phyloP scores from a whole-genome alignment of 2,329 filamentous ascomycete species.

The Chaetothyriales sp. region DNA sequence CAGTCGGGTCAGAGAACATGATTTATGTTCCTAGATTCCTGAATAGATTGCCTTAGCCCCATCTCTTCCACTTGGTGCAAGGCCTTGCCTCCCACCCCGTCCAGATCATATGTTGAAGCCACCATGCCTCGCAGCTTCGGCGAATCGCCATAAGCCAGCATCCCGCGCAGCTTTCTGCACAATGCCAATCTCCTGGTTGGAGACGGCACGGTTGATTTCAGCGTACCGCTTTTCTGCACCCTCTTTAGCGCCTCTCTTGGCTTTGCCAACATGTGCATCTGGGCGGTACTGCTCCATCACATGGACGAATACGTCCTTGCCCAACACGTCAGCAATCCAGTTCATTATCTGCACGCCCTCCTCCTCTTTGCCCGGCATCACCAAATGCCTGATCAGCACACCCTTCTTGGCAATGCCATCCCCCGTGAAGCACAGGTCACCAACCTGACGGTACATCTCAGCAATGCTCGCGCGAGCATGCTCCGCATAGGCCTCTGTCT shows the following conservation, averaged over 20 bases:
- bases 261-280: constrained; percentile 67
- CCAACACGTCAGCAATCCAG: constrained; percentile 61
- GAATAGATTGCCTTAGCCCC: background rate
- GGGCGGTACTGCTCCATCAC: constrained; percentile 85
- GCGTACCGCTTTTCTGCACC: constrained; percentile 48
- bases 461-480: constrained; percentile 64
- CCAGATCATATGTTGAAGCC: constrained; percentile 36
- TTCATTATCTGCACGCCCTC: constrained; percentile 62
- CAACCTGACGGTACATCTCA: constrained; percentile 69
- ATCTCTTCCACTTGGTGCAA: background rate
- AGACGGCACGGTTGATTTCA: constrained; percentile 65
- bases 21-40: background rate
- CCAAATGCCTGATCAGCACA: constrained; percentile 62
- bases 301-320: constrained; percentile 63
- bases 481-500: constrained; percentile 61
- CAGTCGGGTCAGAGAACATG: background rate
- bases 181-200: constrained; percentile 48
- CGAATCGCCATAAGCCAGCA: constrained; percentile 67
- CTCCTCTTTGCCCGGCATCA: constrained; percentile 68
- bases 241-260: constrained; percentile 28
- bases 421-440: constrained; percentile 66
- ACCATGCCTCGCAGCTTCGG: constrained; percentile 47
- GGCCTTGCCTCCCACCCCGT: background rate
- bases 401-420: constrained; percentile 72
- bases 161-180: constrained; percentile 55